Conservation (phyloP, 441 rosid species). For the Mallotus repandus region DNA sequence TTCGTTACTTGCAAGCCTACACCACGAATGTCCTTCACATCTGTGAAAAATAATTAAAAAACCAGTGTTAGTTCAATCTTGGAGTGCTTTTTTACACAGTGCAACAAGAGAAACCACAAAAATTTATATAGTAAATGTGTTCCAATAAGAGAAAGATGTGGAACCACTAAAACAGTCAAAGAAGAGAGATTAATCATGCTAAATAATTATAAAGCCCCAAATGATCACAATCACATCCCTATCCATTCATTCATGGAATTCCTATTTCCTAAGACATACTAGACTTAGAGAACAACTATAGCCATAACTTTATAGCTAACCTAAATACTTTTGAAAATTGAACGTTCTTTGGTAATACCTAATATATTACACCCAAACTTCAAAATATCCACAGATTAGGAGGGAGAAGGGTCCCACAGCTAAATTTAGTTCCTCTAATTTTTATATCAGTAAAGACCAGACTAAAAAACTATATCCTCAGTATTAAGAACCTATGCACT, state of each 20-base stretch:
- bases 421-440: not conserved
- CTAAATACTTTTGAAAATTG: too few species aligned
- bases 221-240: slow-evolving; percentile 3
- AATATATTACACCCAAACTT: too few species aligned
- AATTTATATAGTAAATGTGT: not conserved
- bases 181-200: not conserved
- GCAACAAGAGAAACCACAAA: not conserved
- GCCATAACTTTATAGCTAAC: too few species aligned
- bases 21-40: slow-evolving; percentile 88
- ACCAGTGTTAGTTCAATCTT: slow-evolving; percentile 13
- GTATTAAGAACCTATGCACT: not conserved
- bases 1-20: slow-evolving; percentile 95
- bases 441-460: not conserved
- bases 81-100: not conserved
- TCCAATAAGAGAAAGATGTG: not conserved
- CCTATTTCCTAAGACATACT: not conserved
- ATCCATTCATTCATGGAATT: not conserved
- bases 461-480: not conserved
- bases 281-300: not conserved
- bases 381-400: not conserved
- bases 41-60: slow-evolving; percentile 33
- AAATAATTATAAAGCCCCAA: not conserved
- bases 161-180: not conserved
- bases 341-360: not conserved
- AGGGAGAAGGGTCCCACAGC: not conserved